Percentiles rank a stretch among this genome's conserved stretches.
phyloP scores from a whole-genome alignment of 768 basidiomycete species.

The Podaxis sp. region DNA sequence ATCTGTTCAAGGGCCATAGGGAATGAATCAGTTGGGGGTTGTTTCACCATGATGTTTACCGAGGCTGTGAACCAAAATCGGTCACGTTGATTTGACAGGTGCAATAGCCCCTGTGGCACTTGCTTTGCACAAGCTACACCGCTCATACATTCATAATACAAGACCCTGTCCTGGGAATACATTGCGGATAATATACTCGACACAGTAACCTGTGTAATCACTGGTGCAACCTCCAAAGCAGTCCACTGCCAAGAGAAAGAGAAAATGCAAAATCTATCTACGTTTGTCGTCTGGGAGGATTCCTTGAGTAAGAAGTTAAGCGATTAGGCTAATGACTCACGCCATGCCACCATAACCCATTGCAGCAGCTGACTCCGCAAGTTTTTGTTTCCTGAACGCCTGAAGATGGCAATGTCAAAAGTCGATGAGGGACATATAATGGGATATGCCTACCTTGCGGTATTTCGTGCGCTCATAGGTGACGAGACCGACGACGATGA shows the following conservation, averaged over 20 bases:
- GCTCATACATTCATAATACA: background rate
- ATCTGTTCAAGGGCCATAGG: background rate
- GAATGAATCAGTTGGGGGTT: background rate
- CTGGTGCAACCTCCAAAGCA: slow-evolving; percentile 3
- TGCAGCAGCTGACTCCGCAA: slow-evolving; percentile 57
- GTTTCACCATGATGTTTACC: background rate
- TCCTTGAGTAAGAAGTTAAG: background rate
- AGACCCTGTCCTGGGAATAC: slow-evolving; percentile 11
- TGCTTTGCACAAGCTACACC: background rate
- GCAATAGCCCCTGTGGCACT: background rate
- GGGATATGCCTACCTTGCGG: slow-evolving; percentile 58
- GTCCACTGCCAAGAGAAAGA: background rate
- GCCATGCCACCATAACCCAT: slow-evolving; percentile 57
- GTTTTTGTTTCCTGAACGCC: slow-evolving; percentile 74
- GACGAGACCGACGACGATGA: slow-evolving; percentile 80
- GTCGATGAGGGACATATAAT: background rate
- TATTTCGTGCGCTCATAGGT: slow-evolving; percentile 88
- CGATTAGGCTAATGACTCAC: background rate
- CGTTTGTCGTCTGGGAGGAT: background rate
- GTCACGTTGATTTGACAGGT: background rate
- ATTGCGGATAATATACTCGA: slow-evolving; percentile 9
- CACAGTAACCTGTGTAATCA: background rate
- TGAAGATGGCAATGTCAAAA: slow-evolving; percentile 26
- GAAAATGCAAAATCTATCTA: slow-evolving; percentile 9
- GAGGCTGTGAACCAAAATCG: background rate